Base-by-base conservation (phyloP, 345 rosid genomes). In the Gynandropsis gynandra region DNA sequence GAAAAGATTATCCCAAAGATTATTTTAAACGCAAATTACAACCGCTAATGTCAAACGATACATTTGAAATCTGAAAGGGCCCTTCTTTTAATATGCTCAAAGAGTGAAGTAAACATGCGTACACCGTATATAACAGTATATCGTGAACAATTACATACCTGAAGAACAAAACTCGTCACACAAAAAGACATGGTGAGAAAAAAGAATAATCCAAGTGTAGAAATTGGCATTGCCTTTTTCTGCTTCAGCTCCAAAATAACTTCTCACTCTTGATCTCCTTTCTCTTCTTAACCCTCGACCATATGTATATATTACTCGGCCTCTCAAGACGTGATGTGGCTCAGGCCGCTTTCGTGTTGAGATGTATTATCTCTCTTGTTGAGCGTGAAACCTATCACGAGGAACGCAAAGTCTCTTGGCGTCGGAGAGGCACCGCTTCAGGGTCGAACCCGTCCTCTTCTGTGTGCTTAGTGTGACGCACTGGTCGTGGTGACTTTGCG, bases 391-490 rank as follows among this genome's bases (percentile, higher is more conserved):
- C 5, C 29, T 24, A 24, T 24, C 29, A 24, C 29, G 29, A 24
- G 29, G 29, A 24, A 24, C 29, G 36, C 5, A 5, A 24, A 24
- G 29, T 5, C 2, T 67, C 77, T 42, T 61, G 59, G 8, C 53
- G 60, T 29, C 74, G 71, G 14, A 76, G 73, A 20, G 82, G 82
- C 56, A 72, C 66, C 47, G 72, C 81, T 72, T 80, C 85, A 1
- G 44, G 54, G 43, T 72, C 75, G 34, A 46, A 64, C 4, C 20
- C 57, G 42, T 52, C 68, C 11, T 75, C 83, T 45, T 68, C 80
- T 10, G 68, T 17, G 19, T 52, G 76, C 71, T 66, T 75, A 14
- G 65, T 36, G 12, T 69, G 61, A 16, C 69, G 65, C 37, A 46
- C 17, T 16, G 76, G 69, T 19, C 62, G 42, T 40, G 74, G 66